Conservation (phyloP, 768 basidiomycete genomes). For the Lactarius pseudohatsudake region DNA sequence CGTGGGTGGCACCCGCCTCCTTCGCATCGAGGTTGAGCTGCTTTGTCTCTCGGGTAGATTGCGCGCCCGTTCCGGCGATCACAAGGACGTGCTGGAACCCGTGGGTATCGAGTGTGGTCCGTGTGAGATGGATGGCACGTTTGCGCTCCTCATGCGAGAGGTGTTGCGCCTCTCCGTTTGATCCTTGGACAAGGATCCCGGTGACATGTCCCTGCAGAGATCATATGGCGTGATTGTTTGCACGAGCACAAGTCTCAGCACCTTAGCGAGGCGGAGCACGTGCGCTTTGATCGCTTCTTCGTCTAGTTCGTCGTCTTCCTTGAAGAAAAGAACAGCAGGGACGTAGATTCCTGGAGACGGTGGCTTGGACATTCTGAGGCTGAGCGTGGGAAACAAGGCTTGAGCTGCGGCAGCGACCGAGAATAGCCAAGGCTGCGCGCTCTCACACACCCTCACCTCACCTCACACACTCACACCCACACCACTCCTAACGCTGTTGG, state of each 20-base stretch:
- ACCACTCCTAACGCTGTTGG: background rate
- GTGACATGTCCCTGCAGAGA: slow-evolving; percentile 61
- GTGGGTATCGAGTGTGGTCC: slow-evolving; percentile 69
- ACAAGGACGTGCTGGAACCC: slow-evolving; percentile 67
- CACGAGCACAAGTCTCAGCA: slow-evolving; percentile 32
- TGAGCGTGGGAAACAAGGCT: slow-evolving; percentile 12
- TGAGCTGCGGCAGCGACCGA: background rate
- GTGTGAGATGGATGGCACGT: slow-evolving; percentile 58
- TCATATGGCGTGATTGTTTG: slow-evolving; percentile 12
- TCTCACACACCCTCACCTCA: background rate
- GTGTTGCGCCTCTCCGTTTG: slow-evolving; percentile 76
- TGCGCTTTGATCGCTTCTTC: slow-evolving; percentile 64
- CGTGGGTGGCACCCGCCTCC: slow-evolving; percentile 80
- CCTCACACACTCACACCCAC: background rate
- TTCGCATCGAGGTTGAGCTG: slow-evolving; percentile 69
- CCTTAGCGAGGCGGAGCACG: slow-evolving; percentile 70
- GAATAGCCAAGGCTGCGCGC: background rate
- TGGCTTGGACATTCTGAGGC: slow-evolving; percentile 33
- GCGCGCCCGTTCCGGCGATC: slow-evolving; percentile 83
- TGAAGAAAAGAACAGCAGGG: slow-evolving; percentile 75
- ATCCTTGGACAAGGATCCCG: slow-evolving; percentile 71
- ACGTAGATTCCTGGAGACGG: slow-evolving; percentile 74
- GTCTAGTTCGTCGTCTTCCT: slow-evolving; percentile 69
- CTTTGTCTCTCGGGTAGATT: slow-evolving; percentile 74
- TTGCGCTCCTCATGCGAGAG: slow-evolving; percentile 72